Conservation (phyloP, 2,329 filamentous ascomycete genomes). For the Penicillium concentricum region DNA sequence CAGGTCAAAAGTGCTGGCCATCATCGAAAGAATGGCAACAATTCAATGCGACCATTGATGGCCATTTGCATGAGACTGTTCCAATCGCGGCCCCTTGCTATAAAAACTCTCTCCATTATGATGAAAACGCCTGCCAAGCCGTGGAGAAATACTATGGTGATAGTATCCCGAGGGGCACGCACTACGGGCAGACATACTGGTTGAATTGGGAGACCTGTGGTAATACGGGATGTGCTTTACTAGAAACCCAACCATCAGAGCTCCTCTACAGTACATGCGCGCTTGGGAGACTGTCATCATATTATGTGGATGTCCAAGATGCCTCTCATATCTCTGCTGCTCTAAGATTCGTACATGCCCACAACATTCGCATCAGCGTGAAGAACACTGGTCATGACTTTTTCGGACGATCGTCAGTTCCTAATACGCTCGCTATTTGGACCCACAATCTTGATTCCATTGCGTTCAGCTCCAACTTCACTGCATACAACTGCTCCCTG, state of each 20-base stretch:
- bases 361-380: constrained; percentile 45
- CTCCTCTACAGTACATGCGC: background rate
- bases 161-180: background rate
- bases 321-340: constrained; percentile 1
- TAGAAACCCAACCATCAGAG: background rate
- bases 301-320: constrained; percentile 1
- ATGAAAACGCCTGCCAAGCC: background rate
- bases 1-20: constrained; percentile 4
- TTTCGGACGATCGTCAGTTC: constrained; percentile 41
- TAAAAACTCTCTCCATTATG: constrained; percentile 1
- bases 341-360: constrained; percentile 1
- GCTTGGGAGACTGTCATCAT: constrained; percentile 1
- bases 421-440: constrained; percentile 41
- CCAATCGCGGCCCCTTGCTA: constrained; percentile 11
- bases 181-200: constrained; percentile 3
- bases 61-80: constrained; percentile 4
- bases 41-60: constrained; percentile 7
- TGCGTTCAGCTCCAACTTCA: constrained; percentile 28
- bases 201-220: constrained; percentile 11
- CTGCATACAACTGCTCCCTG: constrained; percentile 11
- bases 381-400: constrained; percentile 59
- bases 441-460: constrained; percentile 41
- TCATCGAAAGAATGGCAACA: constrained; percentile 3
- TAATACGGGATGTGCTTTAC: background rate
- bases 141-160: constrained; percentile 1